Conservation (phyloP, 805 yeast species). For the Teunomyces stri region DNA sequence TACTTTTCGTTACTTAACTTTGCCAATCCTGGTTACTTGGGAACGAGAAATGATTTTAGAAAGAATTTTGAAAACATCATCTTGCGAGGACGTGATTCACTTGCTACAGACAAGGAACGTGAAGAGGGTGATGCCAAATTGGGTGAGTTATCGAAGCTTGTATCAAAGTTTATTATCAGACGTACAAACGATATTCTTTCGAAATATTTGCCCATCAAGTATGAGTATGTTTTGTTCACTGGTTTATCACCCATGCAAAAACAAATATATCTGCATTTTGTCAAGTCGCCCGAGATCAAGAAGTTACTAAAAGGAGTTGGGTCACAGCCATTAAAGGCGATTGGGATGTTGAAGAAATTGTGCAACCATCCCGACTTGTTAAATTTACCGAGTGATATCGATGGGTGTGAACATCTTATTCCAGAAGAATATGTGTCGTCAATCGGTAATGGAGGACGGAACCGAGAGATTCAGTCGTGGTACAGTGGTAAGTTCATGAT, state of each 20-base stretch:
- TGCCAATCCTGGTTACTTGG: slow-evolving; percentile 92
- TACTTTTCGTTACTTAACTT: slow-evolving; percentile 86
- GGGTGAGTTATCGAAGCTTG: slow-evolving; percentile 67
- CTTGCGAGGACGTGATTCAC: slow-evolving; percentile 83
- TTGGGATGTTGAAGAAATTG: slow-evolving; percentile 81
- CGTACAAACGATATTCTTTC: slow-evolving; percentile 93
- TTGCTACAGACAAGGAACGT: slow-evolving; percentile 78
- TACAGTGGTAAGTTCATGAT: slow-evolving; percentile 84
- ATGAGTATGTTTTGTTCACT: slow-evolving; percentile 95
- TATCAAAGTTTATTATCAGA: slow-evolving; percentile 86
- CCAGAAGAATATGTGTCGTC: slow-evolving; percentile 73
- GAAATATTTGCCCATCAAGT: slow-evolving; percentile 91
- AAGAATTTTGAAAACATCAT: slow-evolving; percentile 81
- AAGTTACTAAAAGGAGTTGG: slow-evolving; percentile 64
- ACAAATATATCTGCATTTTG: slow-evolving; percentile 65
- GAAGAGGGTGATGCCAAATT: slow-evolving; percentile 67
- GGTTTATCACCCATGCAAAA: slow-evolving; percentile 76
- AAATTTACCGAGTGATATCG: slow-evolving; percentile 72
- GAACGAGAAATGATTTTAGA: slow-evolving; percentile 79
- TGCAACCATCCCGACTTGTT: slow-evolving; percentile 93
- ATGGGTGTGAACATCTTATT: slow-evolving; percentile 59
- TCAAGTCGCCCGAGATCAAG: slow-evolving; percentile 75
- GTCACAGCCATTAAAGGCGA: slow-evolving; percentile 85
- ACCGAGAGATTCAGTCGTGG: slow-evolving; percentile 73
- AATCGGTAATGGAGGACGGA: slow-evolving; percentile 20